Base-by-base conservation (phyloP, 306 rosid species). In the Acacia acuminata region DNA sequence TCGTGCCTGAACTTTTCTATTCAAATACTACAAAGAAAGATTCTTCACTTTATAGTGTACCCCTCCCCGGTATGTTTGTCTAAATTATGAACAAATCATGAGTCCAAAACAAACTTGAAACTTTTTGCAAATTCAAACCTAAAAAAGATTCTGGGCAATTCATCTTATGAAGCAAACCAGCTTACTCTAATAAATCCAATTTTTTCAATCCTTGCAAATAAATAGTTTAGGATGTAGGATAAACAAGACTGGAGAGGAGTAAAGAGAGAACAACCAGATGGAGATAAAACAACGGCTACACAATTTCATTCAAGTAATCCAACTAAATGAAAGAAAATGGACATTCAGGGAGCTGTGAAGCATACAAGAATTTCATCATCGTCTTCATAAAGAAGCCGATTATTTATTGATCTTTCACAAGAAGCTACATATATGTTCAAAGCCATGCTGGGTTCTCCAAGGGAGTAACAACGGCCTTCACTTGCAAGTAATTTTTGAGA, bases 401-500 rank as follows among this genome's bases (percentile, higher is more conserved):
- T 32, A 77, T 51, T 82, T 83, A 82, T 51, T 90, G 83, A 85
- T 79, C 75, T 75, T 51, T 53, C 25, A 11, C 48, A 42, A 70
- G 65, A 22, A 55, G 25, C 61, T 55, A 20, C 24, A 20, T 22
- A 15, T 10, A 9, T n/a, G 15, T 58, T 58, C 84, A 93, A 76
- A 96, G 94, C 99, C 99, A 96, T 53, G 99, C 94, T 2, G 98
- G 93, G 73, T 90, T 92, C 67, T 86, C 77, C 88, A 94, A 75
- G 42, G 94, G 88, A 32, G 91, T 88, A 80, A 96, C 92, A 58
- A 96, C 98, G 48, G 97, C 97, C 88, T 96, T 96, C 48, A 96
- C 94, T 92, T 96, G 98, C 93, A 96, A 84, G 92, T 96, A 96
- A 81, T 90, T 91, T 8, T 76, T 60, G 44, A 94, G 96, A 77